Conservation (phyloP, 495 filamentous ascomycete genomes). For the Podospora comata region DNA sequence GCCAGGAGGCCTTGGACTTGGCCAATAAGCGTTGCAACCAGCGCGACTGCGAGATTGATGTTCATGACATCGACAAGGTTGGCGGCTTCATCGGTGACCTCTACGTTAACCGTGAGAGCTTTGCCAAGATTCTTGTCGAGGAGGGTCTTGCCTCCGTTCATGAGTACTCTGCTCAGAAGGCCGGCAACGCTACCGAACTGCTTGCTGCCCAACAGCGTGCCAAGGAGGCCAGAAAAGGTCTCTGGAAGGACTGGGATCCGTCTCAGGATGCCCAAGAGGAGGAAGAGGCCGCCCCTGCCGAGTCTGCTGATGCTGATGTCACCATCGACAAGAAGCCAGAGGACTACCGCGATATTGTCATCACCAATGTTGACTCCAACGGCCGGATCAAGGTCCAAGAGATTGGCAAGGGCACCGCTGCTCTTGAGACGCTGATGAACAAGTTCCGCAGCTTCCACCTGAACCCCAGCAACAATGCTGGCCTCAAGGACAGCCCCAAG, state of each 20-base stretch:
- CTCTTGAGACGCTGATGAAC: slow-evolving; percentile 80
- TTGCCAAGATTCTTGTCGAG: slow-evolving; percentile 89
- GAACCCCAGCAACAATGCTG: slow-evolving; percentile 65
- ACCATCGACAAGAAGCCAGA: slow-evolving; percentile 57
- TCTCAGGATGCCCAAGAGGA: slow-evolving; percentile 65
- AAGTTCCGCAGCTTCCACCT: slow-evolving; percentile 85
- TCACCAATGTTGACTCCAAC: slow-evolving; percentile 79
- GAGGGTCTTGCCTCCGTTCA: slow-evolving; percentile 92
- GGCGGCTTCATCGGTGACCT: slow-evolving; percentile 96
- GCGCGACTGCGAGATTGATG: slow-evolving; percentile 93
- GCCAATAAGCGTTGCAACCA: slow-evolving; percentile 85
- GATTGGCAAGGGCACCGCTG: slow-evolving; percentile 74
- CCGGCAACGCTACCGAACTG: slow-evolving; percentile 82
- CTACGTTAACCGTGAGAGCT: slow-evolving; percentile 92
- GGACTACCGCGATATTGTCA: slow-evolving; percentile 88
- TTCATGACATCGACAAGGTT: slow-evolving; percentile 91
- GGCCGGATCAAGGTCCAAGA: slow-evolving; percentile 84
- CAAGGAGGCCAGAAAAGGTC: slow-evolving; percentile 78
- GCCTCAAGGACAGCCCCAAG: slow-evolving; percentile 76
- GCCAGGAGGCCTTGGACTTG: slow-evolving; percentile 88
- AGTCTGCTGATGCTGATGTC: slow-evolving; percentile 46
- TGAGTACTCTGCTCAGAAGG: slow-evolving; percentile 91
- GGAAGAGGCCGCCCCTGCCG: slow-evolving; percentile 47
- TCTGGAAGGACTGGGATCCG: slow-evolving; percentile 95
- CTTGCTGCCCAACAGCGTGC: slow-evolving; percentile 82